Base-by-base conservation (phyloP, 371 early-diverging fungal species). In the Mucor indicus region DNA sequence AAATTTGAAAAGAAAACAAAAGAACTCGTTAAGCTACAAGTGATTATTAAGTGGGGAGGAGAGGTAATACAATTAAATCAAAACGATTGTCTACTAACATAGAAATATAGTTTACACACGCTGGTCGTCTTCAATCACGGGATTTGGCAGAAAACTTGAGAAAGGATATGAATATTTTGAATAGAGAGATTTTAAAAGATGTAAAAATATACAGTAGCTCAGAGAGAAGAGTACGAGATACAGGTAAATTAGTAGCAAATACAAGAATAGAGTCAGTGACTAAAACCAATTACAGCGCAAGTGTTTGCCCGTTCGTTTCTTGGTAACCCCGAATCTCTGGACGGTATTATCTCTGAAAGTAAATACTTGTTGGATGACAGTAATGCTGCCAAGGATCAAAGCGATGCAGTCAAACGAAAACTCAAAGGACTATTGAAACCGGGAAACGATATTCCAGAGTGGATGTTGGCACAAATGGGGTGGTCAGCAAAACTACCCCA, bases 1-100 rank as follows among this genome's bases (percentile, higher is more conserved):
- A 66, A 75, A 6, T 87, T 76, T 52, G 74, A 73, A 44, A 85
- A 86, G 24, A 71, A 84, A 23, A 72, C 72, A 32, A 61, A 72
- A 6, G 38, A 64, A 3, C 72, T 93, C 2, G 75, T 81, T 27
- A 91, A 92, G 50, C 63, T 91, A 8, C 93, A 95, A 69, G 67
- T 96, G 17, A 87, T 95, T 61, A 90, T 96, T 45, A 98, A 98
- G 60, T 98, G 97, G 98, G 96, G 95, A 30, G 98, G 95, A 33
- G 93, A 93, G 70, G 83, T 80, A 70, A 2, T 2, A 8, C 2
- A 42, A 30, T 17, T 17, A 42, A 30, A 42, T 15, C 29, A 10
- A 11, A 19, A 44, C 0, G 21, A 30, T 30, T 43, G 25, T 32
- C 30, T 32, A 7, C n/a, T n/a, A n/a, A n/a, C n/a, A n/a, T n/a